Percentiles rank a stretch among this genome's conserved stretches.
These are phyloP conservation scores for Aphanomyces cochlioides DNA, from an alignment of 352 stramenopile genomes.

Conservation along the genomic window DNA sequence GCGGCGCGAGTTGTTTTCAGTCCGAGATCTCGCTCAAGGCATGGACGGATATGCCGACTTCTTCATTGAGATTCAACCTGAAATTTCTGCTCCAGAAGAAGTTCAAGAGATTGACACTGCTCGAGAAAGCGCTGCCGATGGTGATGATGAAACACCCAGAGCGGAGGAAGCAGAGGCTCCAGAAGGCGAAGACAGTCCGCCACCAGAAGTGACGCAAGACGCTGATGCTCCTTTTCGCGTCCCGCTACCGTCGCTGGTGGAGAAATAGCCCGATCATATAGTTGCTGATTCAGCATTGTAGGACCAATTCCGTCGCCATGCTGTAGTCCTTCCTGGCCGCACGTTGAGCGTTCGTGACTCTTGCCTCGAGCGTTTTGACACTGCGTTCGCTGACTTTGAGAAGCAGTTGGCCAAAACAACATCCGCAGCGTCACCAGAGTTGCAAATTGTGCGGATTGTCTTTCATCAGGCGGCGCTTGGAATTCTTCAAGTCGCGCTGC, in stretches of 20 bases:
- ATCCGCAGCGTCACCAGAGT: not conserved
- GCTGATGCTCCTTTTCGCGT: not conserved
- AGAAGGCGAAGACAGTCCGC: too few relatives aligned
- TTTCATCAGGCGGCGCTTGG: slow-evolving; percentile 21
- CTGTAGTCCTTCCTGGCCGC: too few relatives aligned
- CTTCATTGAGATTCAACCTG: not conserved
- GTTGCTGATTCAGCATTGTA: slow-evolving; percentile 2
- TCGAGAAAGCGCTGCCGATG: too few relatives aligned
- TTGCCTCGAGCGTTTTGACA: not conserved
- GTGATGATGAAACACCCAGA: not conserved
- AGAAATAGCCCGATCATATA: not conserved
- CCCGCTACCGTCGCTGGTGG: not conserved
- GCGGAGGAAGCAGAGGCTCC: too few relatives aligned
- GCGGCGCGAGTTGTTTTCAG: not conserved
- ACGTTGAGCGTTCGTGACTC: too few relatives aligned
- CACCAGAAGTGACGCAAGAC: not conserved
- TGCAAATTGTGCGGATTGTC: not conserved
- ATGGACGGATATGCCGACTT: not conserved
- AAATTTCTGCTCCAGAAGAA: not conserved
- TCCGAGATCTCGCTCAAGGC: not conserved
- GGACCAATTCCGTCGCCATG: not conserved
- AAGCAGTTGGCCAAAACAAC: not conserved
- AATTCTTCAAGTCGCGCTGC: slow-evolving; percentile 7
- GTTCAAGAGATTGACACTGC: too few relatives aligned
- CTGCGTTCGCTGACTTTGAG: not conserved